Evolutionary conservation across 208 protist genomes (phyloP).

Genomic region (Leptomonas seymouri): DNA sequence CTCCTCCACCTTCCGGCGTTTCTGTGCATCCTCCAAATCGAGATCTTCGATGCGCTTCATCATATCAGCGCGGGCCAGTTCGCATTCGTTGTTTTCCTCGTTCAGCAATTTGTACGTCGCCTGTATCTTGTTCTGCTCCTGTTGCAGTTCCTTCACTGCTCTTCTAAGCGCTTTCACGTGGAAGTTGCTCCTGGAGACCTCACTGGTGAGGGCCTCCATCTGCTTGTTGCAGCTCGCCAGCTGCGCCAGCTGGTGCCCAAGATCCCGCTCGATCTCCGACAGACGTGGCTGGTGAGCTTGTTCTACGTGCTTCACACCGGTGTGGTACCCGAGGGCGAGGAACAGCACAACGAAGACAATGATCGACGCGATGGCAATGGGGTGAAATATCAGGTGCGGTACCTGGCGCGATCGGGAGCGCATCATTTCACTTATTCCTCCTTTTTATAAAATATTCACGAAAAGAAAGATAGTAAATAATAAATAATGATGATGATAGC

Average conservation of each 20-base stretch:
- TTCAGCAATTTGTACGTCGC: slow-evolving; percentile 18
- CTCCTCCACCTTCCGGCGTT: slow-evolving; percentile 17
- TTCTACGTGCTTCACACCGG: slow-evolving; percentile 25
- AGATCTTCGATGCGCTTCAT: slow-evolving; percentile 1
- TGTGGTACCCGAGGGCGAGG: slow-evolving; percentile 46
- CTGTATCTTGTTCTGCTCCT: slow-evolving; percentile 7
- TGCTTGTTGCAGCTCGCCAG: slow-evolving; percentile 18
- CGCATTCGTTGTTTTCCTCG: slow-evolving; percentile 25
- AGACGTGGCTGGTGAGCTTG: slow-evolving; percentile 10
- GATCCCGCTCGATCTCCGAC: background rate
- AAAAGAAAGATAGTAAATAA: background rate
- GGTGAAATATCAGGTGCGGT: slow-evolving; percentile 32
- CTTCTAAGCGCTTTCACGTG: background rate
- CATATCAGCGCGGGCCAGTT: background rate
- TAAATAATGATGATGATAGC: background rate
- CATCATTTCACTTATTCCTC: slow-evolving; percentile 10
- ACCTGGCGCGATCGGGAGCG: slow-evolving; percentile 1
- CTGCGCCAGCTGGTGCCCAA: background rate
- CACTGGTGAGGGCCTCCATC: background rate
- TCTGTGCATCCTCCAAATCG: background rate
- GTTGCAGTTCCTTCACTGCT: slow-evolving; percentile 10
- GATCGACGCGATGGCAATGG: slow-evolving; percentile 28
- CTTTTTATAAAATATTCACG: background rate
- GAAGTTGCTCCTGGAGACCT: background rate
- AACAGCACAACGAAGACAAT: slow-evolving; percentile 33